Evolutionary conservation across 1,284 basidiomycete species (phyloP), one percentile per base, ranked within the genome.

Genomic region (Amylostereum areolatum): DNA sequence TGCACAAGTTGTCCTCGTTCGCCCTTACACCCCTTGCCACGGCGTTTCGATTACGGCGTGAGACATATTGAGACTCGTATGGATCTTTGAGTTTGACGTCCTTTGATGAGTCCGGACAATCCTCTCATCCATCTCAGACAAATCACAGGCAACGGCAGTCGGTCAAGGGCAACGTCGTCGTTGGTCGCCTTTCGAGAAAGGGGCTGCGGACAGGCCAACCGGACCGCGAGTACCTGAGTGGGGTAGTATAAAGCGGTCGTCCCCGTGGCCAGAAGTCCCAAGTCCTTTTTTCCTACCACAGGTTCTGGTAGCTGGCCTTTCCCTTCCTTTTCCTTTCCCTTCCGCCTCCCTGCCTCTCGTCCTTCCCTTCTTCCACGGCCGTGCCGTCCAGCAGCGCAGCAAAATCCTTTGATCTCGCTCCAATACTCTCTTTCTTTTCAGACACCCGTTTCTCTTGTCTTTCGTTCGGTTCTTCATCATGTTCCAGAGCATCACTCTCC

Each of bases 291-390:
- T 43, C 27, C 41, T 43, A 29, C 41, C 41, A 4, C 41, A 43
- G 41, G 41, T 43, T 41, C 39, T 41, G 46, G 46, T 47, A 47
- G 46, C 46, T 47, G 46, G 46, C 28, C 37, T 41, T 31, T 40
- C 29, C 37, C 27, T 11, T 7, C 37, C 28, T 28, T 29, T 40
- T 35, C 34, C n/a, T 46, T 29, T 40, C 39, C 46, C 33, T 36
- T 40, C 31, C 46, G 18, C 18, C 18, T 18, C 18, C 18, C 18
- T 18, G 18, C 18, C 18, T 18, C 8, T 43, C 27, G 27, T 43
- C 30, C 41, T 43, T 43, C 41, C 7, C 28, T 43, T 28, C 18
- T 18, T 18, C 18, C 18, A 18, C 39, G 36, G 46, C 39, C 35
- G 35, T 37, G 46, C 45, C 39, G 29, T 47, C 39, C 30, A 10